Percentiles rank a stretch among this genome's conserved stretches.
Evolutionary conservation across 108 stramenopile genomes (phyloP).

Genomic region (Cylindrotheca closterium): DNA sequence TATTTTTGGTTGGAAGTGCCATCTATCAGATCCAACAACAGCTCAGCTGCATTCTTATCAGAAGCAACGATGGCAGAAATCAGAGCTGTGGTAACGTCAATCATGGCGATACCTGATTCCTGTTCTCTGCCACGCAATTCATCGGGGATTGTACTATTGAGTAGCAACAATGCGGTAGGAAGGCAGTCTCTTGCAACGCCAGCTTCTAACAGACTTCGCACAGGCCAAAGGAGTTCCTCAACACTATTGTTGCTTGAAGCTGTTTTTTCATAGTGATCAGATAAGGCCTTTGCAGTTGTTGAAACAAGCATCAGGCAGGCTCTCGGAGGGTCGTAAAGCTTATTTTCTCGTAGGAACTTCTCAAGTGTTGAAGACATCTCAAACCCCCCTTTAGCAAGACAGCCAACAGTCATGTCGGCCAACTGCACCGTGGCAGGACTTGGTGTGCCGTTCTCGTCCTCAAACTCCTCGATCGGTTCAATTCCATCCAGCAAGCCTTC

Average conservation of each 20-base stretch:
- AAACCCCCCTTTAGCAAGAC: constrained; percentile 69
- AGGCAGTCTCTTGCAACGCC: constrained; percentile 68
- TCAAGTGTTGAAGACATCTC: constrained; percentile 60
- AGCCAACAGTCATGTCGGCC: constrained; percentile 82
- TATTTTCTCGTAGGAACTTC: constrained; percentile 55
- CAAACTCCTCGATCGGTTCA: constrained; percentile 12
- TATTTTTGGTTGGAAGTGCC: constrained; percentile 46
- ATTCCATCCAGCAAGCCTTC: constrained; percentile 79
- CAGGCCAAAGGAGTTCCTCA: constrained; percentile 61
- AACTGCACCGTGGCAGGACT: constrained; percentile 33
- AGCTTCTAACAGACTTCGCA: constrained; percentile 61
- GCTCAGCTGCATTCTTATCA: constrained; percentile 39
- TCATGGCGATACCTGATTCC: constrained; percentile 6
- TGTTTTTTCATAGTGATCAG: constrained; percentile 23
- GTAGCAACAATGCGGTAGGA: constrained; percentile 46
- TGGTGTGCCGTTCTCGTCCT: neutral
- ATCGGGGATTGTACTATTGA: constrained; percentile 78
- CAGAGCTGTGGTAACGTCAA: constrained; percentile 53
- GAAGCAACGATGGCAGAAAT: constrained; percentile 59
- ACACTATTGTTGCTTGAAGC: constrained; percentile 1
- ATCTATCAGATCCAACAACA: constrained; percentile 56
- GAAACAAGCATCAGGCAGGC: constrained; percentile 72
- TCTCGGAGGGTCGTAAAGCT: constrained; percentile 59
- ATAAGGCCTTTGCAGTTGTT: constrained; percentile 27
- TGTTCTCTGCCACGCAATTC: constrained; percentile 56